Conservation (phyloP, 148 eudicot genomes). For the Arbutus unedo region DNA sequence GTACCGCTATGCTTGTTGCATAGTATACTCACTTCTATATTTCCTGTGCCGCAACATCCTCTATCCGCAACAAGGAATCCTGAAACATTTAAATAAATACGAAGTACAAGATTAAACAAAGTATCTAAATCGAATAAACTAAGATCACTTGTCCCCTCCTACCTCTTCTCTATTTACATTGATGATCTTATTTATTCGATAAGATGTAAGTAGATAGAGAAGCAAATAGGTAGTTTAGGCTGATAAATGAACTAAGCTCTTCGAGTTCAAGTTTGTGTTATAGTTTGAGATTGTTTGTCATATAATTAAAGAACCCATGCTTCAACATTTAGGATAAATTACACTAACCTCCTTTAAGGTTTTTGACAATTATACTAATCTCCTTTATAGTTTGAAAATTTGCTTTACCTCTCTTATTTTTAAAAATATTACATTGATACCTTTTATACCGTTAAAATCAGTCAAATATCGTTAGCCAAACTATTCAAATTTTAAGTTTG, state of each 20-base stretch:
- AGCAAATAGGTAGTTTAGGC: not conserved
- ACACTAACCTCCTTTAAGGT: too few relatives aligned
- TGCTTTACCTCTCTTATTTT: too few relatives aligned
- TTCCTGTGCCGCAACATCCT: slow-evolving; percentile 57
- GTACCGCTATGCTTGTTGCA: slow-evolving; percentile 36
- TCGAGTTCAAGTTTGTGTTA: not conserved
- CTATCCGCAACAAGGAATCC: slow-evolving; percentile 33
- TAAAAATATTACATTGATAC: too few relatives aligned
- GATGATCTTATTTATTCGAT: not conserved
- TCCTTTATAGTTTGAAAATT: too few relatives aligned
- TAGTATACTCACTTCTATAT: slow-evolving; percentile 30
- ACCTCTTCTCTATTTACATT: not conserved
- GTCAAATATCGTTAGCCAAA: too few relatives aligned
- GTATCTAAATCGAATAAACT: not conserved
- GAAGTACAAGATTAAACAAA: not conserved
- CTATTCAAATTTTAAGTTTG: too few relatives aligned
- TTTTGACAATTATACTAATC: too few relatives aligned
- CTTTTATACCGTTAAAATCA: too few relatives aligned
- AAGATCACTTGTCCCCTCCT: not conserved
- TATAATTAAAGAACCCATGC: too few relatives aligned
- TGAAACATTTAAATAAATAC: not conserved
- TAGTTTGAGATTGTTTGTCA: too few relatives aligned
- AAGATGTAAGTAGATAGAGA: not conserved
- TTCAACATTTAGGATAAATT: too few relatives aligned
- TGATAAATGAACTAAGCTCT: not conserved